Evolutionary conservation across 177 flowering plant species (phyloP).

Genomic region (Vitis hybrid): DNA sequence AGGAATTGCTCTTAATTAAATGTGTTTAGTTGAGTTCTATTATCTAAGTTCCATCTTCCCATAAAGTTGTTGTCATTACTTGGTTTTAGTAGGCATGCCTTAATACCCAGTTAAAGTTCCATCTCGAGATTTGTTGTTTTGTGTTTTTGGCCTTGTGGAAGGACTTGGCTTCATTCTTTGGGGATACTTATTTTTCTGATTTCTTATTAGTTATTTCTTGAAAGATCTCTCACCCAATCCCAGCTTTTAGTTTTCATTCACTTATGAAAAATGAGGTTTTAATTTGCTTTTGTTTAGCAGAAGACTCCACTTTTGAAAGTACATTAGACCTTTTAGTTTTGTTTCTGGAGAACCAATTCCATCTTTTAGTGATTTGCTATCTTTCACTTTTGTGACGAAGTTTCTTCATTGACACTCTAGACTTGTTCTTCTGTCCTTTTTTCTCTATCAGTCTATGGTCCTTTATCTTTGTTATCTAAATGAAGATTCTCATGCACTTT

Average conservation of each 20-base stretch:
- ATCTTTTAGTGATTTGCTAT: conserved; percentile 18
- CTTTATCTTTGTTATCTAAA: conserved; percentile 10
- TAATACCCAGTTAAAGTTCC: no score
- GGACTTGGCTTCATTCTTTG: no score
- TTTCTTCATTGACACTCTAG: not conserved
- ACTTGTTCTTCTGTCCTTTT: conserved; percentile 1
- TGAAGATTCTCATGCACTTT: not conserved
- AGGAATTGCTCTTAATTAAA: not conserved
- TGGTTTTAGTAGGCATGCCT: not conserved
- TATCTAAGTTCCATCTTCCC: not conserved
- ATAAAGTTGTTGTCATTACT: not conserved
- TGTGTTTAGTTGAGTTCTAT: not conserved
- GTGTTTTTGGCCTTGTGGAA: no score
- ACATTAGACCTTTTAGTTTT: conserved; percentile 15
- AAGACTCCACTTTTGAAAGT: conserved; percentile 30
- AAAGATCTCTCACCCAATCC: no score
- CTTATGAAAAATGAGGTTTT: not conserved
- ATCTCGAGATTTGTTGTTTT: no score
- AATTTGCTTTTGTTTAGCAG: conserved; percentile 31
- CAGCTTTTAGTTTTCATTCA: no score
- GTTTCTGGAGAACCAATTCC: conserved; percentile 15
- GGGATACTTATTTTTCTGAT: no score
- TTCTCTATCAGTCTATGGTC: not conserved
- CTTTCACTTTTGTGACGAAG: no score
- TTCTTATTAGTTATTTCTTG: not conserved